phyloP scores from a whole-genome alignment of 1,284 basidiomycete species.

The Gomphus sp. region DNA sequence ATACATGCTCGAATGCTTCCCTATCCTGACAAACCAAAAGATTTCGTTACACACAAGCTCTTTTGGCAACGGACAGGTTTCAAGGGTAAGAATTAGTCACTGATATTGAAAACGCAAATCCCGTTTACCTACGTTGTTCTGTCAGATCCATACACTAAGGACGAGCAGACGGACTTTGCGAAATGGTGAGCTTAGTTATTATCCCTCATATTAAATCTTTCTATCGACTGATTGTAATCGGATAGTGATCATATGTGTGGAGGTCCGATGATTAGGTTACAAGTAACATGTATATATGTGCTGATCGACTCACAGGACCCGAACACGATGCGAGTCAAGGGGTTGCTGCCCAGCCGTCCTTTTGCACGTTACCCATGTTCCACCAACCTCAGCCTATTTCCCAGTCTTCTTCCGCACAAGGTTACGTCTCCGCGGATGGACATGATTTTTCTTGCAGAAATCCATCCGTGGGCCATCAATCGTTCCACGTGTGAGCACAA shows the following conservation, averaged over 20 bases:
- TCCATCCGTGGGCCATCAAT: conserved; percentile 41
- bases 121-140: background rate
- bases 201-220: too few species aligned
- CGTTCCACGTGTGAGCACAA: conserved; percentile 48
- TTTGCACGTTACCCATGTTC: conserved; percentile 46
- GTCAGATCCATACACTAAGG: conserved; percentile 48
- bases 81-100: conserved; percentile 17
- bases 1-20: conserved; percentile 33
- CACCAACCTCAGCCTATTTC: conserved; percentile 29
- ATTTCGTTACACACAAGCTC: conserved; percentile 44
- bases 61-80: conserved; percentile 47
- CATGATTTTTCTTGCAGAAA: conserved; percentile 47
- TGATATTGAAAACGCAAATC: background rate
- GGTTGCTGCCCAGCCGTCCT: conserved; percentile 38
- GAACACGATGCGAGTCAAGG: conserved; percentile 36
- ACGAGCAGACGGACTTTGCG: conserved; percentile 41
- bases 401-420: conserved; percentile 21
- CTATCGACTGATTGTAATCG: background rate
- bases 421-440: conserved; percentile 49
- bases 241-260: conserved; percentile 45
- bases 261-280: conserved; percentile 25
- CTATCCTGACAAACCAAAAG: conserved; percentile 36
- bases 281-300: background rate
- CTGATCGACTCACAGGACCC: conserved; percentile 25
- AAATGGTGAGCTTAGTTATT: conserved; percentile 36